Evolutionary conservation across 306 rosid species (phyloP), one percentile per base, ranked within the genome.

Genomic region (Prunus kanzakura): DNA sequence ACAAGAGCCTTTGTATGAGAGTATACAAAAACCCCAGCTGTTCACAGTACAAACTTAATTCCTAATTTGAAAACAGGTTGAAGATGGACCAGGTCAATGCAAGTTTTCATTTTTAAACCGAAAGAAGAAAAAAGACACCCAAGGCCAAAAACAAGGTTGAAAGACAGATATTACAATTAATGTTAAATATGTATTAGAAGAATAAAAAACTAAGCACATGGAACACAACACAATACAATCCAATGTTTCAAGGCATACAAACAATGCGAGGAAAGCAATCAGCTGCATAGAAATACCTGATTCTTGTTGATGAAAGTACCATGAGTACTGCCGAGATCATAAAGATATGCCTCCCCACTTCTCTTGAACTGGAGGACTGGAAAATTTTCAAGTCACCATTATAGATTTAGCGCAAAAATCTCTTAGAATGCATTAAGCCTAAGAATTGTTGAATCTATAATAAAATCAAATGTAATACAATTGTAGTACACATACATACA

Each of bases 271-370:
- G 49, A 22, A 72, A 60, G 41, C 50, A 69, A 57, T 57, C 29
- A 66, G 29, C 71, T 60, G 72, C 67, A 22, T 43, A 60, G 56
- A n/a, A 43, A 62, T 89, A 94, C 97, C 98, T 88, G 93, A 73
- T 71, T 86, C 88, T 92, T 92, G 83, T 94, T 94, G 76, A 94
- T 63, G 82, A 81, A 94, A 67, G 98, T 89, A 23, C 98, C 98
- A 58, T 94, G 98, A 30, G 96, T 90, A 82, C 98, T 94, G 79
- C 97, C 97, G n/a, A 94, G 93, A 68, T 94, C 98, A 83, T 88
- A 94, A 55, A 94, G 77, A 85, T 90, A 92, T 8, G 98, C 98
- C 27, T 86, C 80, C 56, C 97, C 98, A 52, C 86, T 90, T 78
- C 87, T 86, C 86, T 87, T 94, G 68, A 91, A 94, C 76, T 94